These are phyloP conservation scores for Bolboschoenoplectus hybrid DNA, from an alignment of 202 grass and related monocot genomes.

Conservation along the genomic window DNA sequence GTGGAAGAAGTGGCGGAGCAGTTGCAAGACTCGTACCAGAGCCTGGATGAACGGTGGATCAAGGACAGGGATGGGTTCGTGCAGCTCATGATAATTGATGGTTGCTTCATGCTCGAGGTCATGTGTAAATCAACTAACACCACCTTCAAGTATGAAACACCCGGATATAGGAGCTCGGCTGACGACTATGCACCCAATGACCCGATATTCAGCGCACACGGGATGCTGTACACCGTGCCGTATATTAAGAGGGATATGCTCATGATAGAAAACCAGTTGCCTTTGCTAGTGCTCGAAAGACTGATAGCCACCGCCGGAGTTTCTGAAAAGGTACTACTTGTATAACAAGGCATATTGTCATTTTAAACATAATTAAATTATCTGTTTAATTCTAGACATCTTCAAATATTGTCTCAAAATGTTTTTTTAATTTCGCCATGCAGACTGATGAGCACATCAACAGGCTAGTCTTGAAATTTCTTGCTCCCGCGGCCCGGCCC, in stretches of 20 bases:
- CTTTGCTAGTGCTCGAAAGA: slow-evolving; percentile 62
- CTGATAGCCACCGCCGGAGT: slow-evolving; percentile 49
- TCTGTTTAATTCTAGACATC: background rate
- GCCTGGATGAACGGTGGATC: slow-evolving; percentile 49
- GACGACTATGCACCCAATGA: slow-evolving; percentile 69
- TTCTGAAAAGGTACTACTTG: slow-evolving; percentile 19
- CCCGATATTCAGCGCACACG: slow-evolving; percentile 82
- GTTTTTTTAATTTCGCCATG: background rate
- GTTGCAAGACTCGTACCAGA: slow-evolving; percentile 58
- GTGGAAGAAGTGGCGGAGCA: slow-evolving; percentile 42
- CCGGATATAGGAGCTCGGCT: background rate
- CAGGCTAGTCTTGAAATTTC: slow-evolving; percentile 64
- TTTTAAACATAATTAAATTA: slow-evolving; percentile 6
- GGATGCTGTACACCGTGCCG: slow-evolving; percentile 68
- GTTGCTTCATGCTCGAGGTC: slow-evolving; percentile 84
- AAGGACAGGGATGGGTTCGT: slow-evolving; percentile 47
- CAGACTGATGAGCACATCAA: slow-evolving; percentile 61
- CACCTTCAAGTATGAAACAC: background rate
- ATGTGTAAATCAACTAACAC: slow-evolving; percentile 44
- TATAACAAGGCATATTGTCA: background rate
- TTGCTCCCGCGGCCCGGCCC: slow-evolving; percentile 14
- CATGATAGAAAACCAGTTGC: slow-evolving; percentile 93
- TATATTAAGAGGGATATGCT: slow-evolving; percentile 81
- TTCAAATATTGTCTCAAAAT: background rate
- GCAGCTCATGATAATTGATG: slow-evolving; percentile 76